Percentiles rank a stretch among this genome's conserved stretches.
Conservation (phyloP, 768 basidiomycete species). For the Phanerochaete sordida region DNA sequence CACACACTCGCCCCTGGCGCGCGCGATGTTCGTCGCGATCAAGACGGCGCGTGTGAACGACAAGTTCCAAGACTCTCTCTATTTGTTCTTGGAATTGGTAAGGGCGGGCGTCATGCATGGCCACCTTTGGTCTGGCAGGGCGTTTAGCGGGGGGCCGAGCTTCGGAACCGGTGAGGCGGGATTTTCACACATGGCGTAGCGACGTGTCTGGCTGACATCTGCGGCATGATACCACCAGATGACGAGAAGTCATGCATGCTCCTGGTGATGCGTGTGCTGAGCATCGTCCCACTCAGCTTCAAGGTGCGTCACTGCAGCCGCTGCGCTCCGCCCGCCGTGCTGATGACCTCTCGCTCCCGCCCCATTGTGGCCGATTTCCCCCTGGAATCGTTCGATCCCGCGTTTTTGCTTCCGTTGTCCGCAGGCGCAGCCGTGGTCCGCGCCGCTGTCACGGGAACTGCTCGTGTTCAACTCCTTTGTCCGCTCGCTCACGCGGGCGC, state of each 20-base stretch:
- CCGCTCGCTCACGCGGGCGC: constrained; percentile 83
- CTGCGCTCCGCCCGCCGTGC: not conserved
- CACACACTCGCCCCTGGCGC: constrained; percentile 83
- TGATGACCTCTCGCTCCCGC: not conserved
- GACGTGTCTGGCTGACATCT: constrained; percentile 18
- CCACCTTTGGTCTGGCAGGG: constrained; percentile 81
- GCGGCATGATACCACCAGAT: constrained; percentile 41
- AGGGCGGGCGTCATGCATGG: constrained; percentile 97
- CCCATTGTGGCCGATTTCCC: not conserved
- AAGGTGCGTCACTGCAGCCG: constrained; percentile 53
- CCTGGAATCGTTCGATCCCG: not conserved
- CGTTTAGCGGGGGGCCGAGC: constrained; percentile 92
- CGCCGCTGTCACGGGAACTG: constrained; percentile 93
- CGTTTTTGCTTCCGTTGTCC: not conserved
- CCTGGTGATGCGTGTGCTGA: constrained; percentile 93
- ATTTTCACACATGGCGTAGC: constrained; percentile 29
- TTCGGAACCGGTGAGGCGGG: constrained; percentile 76
- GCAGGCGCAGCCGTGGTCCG: constrained; percentile 89
- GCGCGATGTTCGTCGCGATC: constrained; percentile 86
- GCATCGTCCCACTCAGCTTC: constrained; percentile 93
- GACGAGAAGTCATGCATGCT: constrained; percentile 94
- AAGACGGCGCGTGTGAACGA: constrained; percentile 82
- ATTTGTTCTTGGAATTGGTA: constrained; percentile 91
- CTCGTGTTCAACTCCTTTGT: constrained; percentile 99
- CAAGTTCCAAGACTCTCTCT: constrained; percentile 90